Base-by-base conservation (phyloP, 1,284 basidiomycete genomes). In the Heterobasidion occidentale region DNA sequence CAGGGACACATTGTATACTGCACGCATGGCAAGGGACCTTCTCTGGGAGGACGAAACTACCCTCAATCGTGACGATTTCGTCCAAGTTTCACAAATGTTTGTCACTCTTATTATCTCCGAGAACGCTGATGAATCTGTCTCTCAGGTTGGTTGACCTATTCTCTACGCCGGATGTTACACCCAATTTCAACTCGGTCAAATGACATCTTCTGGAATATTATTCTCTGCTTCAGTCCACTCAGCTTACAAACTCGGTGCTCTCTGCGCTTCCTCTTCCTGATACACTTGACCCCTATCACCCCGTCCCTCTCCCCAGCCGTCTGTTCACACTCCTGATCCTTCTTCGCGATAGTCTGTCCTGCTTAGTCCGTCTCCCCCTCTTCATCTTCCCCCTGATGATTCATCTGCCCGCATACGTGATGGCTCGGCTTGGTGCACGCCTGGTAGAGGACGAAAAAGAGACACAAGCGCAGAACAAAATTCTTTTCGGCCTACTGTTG, bases 391-490 rank as follows among this genome's bases (percentile, higher is more conserved):
- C 94, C 1, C 77, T 96, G 46, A 64, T 94, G 53, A 76, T 94
- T 51, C 90, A 97, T 68, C 64, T 84, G 33, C 94, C 94, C 0
- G 83, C 90, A 49, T 97, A 97, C 70, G 70, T 86, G 57, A 84
- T 94, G 74, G 87, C 84, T 12, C 76, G 84, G 35, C 65, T 88
- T 51, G 92, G 90, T 50, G 90, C 88, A 5, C 74, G 78, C 47
- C 72, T 94, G 38, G 88, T 80, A 17, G 83, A 92, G 65, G 84
- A 94, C 62, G 94, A 98, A 70, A 90, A 92, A 67, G 94, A 96
- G 70, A 89, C 90, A 5, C 90, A 92, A 70, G 94, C 93, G 42
- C 92, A 95, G 74, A 94, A 89, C 74, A 95, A 97, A 74, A 83
- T 95, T 46, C 84, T 90, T 12, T 85, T 94, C 61, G 91, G 92